Conservation (phyloP, 345 rosid species). For the Erodium maritimum region DNA sequence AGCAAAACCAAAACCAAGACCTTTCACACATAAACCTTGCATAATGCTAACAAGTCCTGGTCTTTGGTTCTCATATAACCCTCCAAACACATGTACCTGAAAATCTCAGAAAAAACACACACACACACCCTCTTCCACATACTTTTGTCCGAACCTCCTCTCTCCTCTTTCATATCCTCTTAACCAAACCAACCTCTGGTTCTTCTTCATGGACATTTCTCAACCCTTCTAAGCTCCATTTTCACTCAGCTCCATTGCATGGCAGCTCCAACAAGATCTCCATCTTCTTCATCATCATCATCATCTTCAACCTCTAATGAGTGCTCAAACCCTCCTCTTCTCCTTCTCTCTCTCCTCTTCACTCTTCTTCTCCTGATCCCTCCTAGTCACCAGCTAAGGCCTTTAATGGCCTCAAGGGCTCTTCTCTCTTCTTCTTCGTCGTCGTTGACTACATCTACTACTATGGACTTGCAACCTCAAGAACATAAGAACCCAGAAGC, state of each 20-base stretch:
- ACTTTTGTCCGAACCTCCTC: too few relatives aligned
- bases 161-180: slow-evolving; percentile 8
- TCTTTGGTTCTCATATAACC: too few relatives aligned
- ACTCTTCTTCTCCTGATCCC: slow-evolving; percentile 21
- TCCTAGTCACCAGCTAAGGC: slow-evolving; percentile 15
- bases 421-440: slow-evolving; percentile 25
- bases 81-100: too few relatives aligned
- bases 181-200: slow-evolving; percentile 20
- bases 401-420: slow-evolving; percentile 6
- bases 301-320: slow-evolving; percentile 14
- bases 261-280: slow-evolving; percentile 42
- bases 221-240: slow-evolving; percentile 36
- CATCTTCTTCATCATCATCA: slow-evolving; percentile 10
- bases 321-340: slow-evolving; percentile 10
- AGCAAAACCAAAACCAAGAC: too few relatives aligned
- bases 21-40: too few relatives aligned
- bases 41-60: too few relatives aligned
- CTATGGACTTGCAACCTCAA: slow-evolving; percentile 30
- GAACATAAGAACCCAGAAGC: slow-evolving; percentile 8
- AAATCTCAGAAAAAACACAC: slow-evolving; percentile 37
- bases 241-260: slow-evolving; percentile 32
- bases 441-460: slow-evolving; percentile 29
- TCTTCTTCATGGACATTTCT: slow-evolving; percentile 94
- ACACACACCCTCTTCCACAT: slow-evolving; percentile 25
- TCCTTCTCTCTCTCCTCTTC: slow-evolving; percentile 26